Percentiles rank a stretch among this genome's conserved stretches.
Conservation (phyloP, 2,329 filamentous ascomycete genomes). For the Aspergillus fructus region DNA sequence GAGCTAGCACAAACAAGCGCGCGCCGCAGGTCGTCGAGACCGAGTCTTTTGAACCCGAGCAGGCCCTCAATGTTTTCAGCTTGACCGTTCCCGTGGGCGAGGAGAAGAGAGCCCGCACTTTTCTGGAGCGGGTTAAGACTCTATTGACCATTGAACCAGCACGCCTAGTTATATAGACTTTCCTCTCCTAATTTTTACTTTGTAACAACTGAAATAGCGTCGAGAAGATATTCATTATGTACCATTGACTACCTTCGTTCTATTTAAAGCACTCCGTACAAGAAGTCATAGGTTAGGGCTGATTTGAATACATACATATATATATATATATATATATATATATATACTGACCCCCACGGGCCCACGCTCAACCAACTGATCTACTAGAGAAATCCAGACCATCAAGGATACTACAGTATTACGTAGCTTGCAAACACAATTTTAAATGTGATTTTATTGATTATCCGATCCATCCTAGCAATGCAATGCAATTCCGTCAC, state of each 20-base stretch:
- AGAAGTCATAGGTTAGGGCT: too few species aligned
- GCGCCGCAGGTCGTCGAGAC: slow-evolving; percentile 22
- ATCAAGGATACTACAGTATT: too few species aligned
- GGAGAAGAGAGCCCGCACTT: slow-evolving; percentile 75
- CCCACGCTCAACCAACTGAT: too few species aligned
- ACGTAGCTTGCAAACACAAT: not conserved
- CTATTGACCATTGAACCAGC: slow-evolving; percentile 80
- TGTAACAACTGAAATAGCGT: slow-evolving; percentile 10
- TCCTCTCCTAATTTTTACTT: not conserved
- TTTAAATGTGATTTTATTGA: not conserved
- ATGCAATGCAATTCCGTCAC: slow-evolving; percentile 5
- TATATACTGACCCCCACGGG: too few species aligned
- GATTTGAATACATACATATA: too few species aligned
- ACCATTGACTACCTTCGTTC: not conserved
- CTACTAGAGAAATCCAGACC: not conserved
- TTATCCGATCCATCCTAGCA: slow-evolving; percentile 5
- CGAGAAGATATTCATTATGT: slow-evolving; percentile 1
- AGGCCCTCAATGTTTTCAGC: slow-evolving; percentile 74
- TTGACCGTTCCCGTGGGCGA: slow-evolving; percentile 77
- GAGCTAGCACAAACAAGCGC: slow-evolving; percentile 28
- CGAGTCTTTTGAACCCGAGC: slow-evolving; percentile 12
- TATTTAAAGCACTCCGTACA: too few species aligned
- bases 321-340: too few species aligned
- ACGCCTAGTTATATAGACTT: slow-evolving; percentile 59
- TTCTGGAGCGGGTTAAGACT: slow-evolving; percentile 81